Evolutionary conservation across 768 basidiomycete species (phyloP), one percentile per base, ranked within the genome.

Genomic region (Suillus bovinus): DNA sequence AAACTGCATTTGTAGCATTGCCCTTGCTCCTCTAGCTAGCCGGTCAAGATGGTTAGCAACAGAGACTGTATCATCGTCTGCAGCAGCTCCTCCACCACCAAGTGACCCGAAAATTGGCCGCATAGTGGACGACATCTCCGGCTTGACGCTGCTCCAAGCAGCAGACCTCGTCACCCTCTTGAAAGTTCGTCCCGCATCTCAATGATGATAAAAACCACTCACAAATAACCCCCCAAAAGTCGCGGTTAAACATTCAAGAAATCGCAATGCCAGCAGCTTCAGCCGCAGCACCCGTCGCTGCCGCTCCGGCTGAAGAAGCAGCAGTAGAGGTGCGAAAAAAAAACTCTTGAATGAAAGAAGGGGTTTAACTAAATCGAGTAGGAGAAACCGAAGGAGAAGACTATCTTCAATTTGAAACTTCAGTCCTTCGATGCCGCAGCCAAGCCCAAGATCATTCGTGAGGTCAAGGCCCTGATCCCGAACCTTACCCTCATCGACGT

Each of bases 301-400:
- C 87, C 10, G 78, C 85, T 6, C 77, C 79, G 17, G 79, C 78
- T 2, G 92, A 90, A 61, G 88, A 86, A 64, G 83, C 87, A 58
- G 81, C 81, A 20, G 83, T 65, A 22, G 87, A 87, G 76, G 92
- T 91, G 66, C 61, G 85, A 76, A 56, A 33, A 17, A 4, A n/a
- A n/a, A n/a, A n/a, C n/a, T n/a, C n/a, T n/a, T n/a, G n/a, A n/a
- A n/a, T n/a, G n/a, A n/a, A n/a, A 36, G 17, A 52, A 33, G 38
- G 38, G 3, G 17, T 20, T 3, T 58, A 17, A 29, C 38, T 34
- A 9, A 47, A 24, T 22, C 14, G 36, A 27, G 6, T 65, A 94
- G 89, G 94, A 94, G 76, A 97, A 96, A 72, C 95, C 95, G 55
- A 98, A 97, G 80, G 97, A 98, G 81, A 99, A 99, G 87, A 97